Evolutionary conservation across 306 rosid genomes (phyloP), one percentile per base, ranked within the genome.

Genomic region (Vigna angularis): DNA sequence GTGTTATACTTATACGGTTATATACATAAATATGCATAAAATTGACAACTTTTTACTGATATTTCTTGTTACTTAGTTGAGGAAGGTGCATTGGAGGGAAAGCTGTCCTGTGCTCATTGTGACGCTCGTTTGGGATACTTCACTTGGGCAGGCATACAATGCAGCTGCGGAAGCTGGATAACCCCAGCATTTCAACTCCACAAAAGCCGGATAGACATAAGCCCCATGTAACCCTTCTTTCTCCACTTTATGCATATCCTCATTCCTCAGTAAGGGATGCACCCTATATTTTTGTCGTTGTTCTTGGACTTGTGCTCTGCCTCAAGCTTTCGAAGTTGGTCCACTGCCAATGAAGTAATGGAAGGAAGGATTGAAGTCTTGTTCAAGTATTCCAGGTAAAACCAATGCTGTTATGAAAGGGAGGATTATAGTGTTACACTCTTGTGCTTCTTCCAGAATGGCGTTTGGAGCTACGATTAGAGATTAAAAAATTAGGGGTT

Each of bases 111-210:
- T 85, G 91, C 65, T 76, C 98, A 93, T 67, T 93, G 99, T 44
- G 97, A 93, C 66, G 91, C 94, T 52, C 98, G 99, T 9, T 89
- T 93, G 91, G 99, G 99, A 49, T 87, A 87, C 89, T 95, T 95
- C 85, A 88, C 88, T 74, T 95, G 99, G 99, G 79, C 93, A 55
- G 99, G 98, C 88, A 85, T 85, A 77, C 99, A 95, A 73, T 95
- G 99, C 90, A 95, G 94, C 82, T 93, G 99, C 1, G 99, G 97
- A 70, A 93, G 98, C 85, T 95, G 99, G 99, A 91, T 95, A 84
- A 91, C 96, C 61, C 99, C 99, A 0, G 99, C 96, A 62, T 95
- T 95, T 86, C 99, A 95, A 86, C 92, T 95, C 61, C 99, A 95
- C 66, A 91, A 85, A 88, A 76, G 90, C 83, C 89, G 99, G 66